These are phyloP conservation scores for Chrysoporthe deuterocubensis DNA, from an alignment of 2,329 filamentous ascomycete species.

Conservation along the genomic window DNA sequence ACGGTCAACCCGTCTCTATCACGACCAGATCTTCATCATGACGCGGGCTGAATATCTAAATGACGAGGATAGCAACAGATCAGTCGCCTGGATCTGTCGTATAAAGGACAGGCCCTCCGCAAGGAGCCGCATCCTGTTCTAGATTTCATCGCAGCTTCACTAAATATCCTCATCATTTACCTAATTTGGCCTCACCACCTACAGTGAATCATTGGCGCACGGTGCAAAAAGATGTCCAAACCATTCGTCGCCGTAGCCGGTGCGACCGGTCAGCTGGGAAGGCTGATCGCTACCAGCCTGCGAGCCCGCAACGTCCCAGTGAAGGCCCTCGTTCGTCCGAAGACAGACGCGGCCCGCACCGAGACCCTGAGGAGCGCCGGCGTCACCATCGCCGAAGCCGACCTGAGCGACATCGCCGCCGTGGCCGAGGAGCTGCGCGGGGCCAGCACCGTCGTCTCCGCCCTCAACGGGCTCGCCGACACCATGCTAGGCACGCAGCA, in stretches of 20 bases:
- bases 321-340: constrained; percentile 30
- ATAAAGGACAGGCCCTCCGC: not conserved
- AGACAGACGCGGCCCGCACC: constrained; percentile 23
- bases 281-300: constrained; percentile 25
- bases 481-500: constrained; percentile 46
- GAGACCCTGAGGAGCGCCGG: constrained; percentile 18
- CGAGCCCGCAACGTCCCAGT: constrained; percentile 25
- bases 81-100: not conserved
- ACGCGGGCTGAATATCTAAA: not conserved
- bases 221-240: constrained; percentile 21
- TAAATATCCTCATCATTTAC: not conserved
- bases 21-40: not conserved
- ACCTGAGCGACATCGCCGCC: constrained; percentile 25
- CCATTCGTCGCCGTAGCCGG: constrained; percentile 30
- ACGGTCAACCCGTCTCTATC: not conserved
- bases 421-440: constrained; percentile 22
- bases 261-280: constrained; percentile 29
- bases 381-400: constrained; percentile 24
- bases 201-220: not conserved
- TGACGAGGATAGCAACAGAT: not conserved
- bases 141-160: not conserved
- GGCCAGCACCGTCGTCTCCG: constrained; percentile 21
- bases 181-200: not conserved
- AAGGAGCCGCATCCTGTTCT: not conserved
- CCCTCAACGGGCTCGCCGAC: constrained; percentile 28